Evolutionary conservation across 768 basidiomycete species (phyloP).

Genomic region (Lentinula sp.): DNA sequence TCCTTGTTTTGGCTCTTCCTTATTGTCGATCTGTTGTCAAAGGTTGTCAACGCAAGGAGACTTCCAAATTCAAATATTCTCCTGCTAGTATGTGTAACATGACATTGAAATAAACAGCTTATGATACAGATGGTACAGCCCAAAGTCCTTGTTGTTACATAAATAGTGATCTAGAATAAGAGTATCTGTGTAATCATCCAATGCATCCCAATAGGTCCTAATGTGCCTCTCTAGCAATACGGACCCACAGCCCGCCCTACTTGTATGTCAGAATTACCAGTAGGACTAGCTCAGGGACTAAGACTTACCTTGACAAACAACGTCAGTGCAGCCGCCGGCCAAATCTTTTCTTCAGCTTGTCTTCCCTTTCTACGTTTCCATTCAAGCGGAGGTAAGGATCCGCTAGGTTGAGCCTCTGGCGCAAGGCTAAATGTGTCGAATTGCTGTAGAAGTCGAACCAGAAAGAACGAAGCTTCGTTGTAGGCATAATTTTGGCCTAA

Average conservation of each 20-base stretch:
- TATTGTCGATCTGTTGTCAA: too few species aligned
- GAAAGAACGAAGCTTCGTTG: slow-evolving; percentile 71
- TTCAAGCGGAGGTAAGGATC: slow-evolving; percentile 53
- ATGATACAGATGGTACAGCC: background rate
- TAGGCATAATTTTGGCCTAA: slow-evolving; percentile 72
- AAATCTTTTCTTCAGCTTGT: slow-evolving; percentile 51
- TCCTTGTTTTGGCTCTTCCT: too few species aligned
- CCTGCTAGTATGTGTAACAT: background rate
- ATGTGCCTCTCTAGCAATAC: background rate
- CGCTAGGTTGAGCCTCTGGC: slow-evolving; percentile 53
- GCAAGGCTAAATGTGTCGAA: slow-evolving; percentile 57
- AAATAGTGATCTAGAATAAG: background rate
- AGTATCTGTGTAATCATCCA: too few species aligned
- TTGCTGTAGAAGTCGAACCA: slow-evolving; percentile 60
- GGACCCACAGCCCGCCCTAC: slow-evolving; percentile 4
- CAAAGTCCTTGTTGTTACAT: background rate
- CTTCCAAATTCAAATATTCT: too few species aligned
- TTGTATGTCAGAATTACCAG: too few species aligned
- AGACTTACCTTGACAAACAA: slow-evolving; percentile 56
- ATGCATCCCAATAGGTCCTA: background rate
- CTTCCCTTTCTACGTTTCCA: slow-evolving; percentile 48
- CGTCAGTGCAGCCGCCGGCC: slow-evolving; percentile 60
- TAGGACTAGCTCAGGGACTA: background rate
- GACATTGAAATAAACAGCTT: background rate
- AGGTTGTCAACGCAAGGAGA: too few species aligned